Evolutionary conservation across 2,329 filamentous ascomycete genomes (phyloP), one percentile per base, ranked within the genome.

Genomic region (Phialocephala subalpina): DNA sequence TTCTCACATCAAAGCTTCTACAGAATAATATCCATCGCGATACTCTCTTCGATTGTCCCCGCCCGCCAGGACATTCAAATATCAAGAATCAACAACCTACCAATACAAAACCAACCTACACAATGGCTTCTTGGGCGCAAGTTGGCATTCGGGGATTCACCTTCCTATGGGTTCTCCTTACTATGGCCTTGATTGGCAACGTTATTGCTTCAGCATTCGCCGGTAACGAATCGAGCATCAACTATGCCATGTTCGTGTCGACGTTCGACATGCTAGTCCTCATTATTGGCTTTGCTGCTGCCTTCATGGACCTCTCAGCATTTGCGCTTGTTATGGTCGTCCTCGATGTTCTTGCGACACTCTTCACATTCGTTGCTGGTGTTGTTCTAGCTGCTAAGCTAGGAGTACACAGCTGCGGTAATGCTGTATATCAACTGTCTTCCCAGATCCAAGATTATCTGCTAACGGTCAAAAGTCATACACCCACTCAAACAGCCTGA

Each of bases 351-450:
- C 73, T 88, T 36, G 86, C 88, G 61, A 82, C 85, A 2, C 77
- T 94, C 62, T 74, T 94, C 82, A 90, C 87, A 70, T 87, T 94
- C 74, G 89, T 92, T 77, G 86, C 82, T 63, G 91, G 86, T 68
- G 83, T 94, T 66, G 91, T 92, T 11, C 83, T 92, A 49, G 86
- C 92, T 4, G 89, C 90, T 27, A 89, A 90, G 78, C 84, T 94
- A 9, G 79, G 81, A n/a, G 87, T 85, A 7, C 87, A 89, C 76
- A 89, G 91, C 83, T 95, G 92, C 80, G 81, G 82, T 72, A 86
- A 89, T 74, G 22, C 60, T 57, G 86, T 88, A 80, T 71, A 84
- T 80, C 12, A 18, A 57, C 18, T 4, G 35, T 33, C 16, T 22
- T 29, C 22, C 6, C 20, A 11, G 4, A 9, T 3, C 55, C 8